phyloP scores from a whole-genome alignment of 148 eudicot genomes.

The Chenopodium formosanum region DNA sequence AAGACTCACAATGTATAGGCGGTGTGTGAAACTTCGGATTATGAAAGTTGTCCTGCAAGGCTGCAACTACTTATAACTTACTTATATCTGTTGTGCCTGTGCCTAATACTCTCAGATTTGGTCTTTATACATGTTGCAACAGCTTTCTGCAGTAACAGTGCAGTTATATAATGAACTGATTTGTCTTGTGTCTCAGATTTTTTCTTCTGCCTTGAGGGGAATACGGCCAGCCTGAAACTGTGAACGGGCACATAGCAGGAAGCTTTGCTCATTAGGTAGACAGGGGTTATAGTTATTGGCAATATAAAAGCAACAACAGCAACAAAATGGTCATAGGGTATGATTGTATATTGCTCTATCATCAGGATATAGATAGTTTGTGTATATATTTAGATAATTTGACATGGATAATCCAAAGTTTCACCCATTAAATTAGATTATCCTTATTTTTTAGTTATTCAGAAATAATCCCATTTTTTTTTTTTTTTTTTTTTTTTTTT shows the following conservation, averaged over 20 bases:
- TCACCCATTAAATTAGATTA: background rate
- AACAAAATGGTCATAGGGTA: background rate
- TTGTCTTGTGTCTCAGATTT: constrained; percentile 19
- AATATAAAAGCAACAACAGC: no score
- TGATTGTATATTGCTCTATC: background rate
- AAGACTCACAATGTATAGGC: background rate
- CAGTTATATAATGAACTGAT: background rate
- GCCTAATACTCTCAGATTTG: background rate
- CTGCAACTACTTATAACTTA: no score
- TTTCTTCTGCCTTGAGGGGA: constrained; percentile 25
- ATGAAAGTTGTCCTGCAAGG: background rate
- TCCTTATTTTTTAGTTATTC: background rate
- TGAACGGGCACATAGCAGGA: background rate
- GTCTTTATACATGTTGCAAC: background rate
- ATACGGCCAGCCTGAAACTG: constrained; percentile 12
- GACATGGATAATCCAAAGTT: background rate
- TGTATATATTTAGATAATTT: background rate
- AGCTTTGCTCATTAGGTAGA: background rate
- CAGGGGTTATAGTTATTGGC: constrained; percentile 1
- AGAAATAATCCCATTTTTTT: no score
- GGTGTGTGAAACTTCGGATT: background rate
- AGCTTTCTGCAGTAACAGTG: background rate
- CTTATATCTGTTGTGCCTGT: background rate
- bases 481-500: no score
- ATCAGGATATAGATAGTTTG: background rate